Conservation (phyloP, 495 filamentous ascomycete genomes). For the Staphylotrichum longicolle region DNA sequence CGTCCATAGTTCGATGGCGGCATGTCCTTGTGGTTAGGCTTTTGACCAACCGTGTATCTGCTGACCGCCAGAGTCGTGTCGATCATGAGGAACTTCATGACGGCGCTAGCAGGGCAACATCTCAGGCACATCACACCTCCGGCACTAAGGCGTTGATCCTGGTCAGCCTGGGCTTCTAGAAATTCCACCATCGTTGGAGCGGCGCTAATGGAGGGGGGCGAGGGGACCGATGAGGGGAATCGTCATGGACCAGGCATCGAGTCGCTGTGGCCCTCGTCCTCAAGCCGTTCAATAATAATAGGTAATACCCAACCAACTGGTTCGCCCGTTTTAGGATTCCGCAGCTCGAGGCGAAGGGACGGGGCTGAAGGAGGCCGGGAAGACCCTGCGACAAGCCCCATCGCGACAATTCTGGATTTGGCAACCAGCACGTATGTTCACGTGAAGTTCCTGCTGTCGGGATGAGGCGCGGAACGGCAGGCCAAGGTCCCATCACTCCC, state of each 20-base stretch:
- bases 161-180: slow-evolving; percentile 5
- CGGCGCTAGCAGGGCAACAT: not conserved
- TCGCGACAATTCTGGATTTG: not conserved
- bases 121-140: not conserved
- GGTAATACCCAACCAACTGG: too few relatives aligned
- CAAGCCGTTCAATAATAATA: too few relatives aligned
- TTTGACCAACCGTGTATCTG: not conserved
- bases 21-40: not conserved
- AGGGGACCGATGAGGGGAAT: not conserved
- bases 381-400: too few relatives aligned
- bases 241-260: too few relatives aligned
- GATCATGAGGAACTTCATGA: slow-evolving; percentile 4
- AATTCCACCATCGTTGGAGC: slow-evolving; percentile 3
- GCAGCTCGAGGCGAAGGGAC: too few relatives aligned
- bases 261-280: too few relatives aligned
- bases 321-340: too few relatives aligned
- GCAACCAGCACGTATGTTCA: not conserved
- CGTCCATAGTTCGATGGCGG: too few relatives aligned
- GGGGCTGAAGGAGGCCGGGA: too few relatives aligned
- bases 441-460: not conserved
- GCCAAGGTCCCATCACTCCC: not conserved
- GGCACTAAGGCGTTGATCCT: not conserved
- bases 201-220: not conserved
- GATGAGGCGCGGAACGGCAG: not conserved
- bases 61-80: slow-evolving; percentile 2